These are phyloP conservation scores for Aspergillus fumigatiaffinis DNA, from an alignment of 2,329 filamentous ascomycete species.

Conservation along the genomic window DNA sequence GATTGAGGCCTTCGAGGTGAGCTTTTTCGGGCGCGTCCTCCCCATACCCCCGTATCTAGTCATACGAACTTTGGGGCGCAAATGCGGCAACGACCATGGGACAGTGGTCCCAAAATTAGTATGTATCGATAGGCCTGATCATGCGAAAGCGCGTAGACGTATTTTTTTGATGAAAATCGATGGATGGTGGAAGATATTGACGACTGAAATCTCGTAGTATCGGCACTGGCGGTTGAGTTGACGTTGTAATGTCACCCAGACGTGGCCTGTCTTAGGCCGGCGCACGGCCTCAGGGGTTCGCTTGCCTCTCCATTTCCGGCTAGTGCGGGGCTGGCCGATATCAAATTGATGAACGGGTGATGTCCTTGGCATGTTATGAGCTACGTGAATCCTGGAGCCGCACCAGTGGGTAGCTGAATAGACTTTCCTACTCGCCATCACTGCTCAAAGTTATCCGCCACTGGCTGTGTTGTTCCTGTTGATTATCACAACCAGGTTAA, in stretches of 20 bases:
- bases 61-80: constrained; percentile 40
- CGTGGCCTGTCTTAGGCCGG: constrained; percentile 39
- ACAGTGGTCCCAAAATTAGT: constrained; percentile 59
- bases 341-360: constrained; percentile 31
- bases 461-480: not conserved
- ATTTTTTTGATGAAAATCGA: constrained; percentile 54
- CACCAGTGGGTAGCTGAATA: not conserved
- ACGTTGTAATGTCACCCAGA: constrained; percentile 41
- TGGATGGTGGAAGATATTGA: constrained; percentile 44
- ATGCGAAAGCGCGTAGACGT: constrained; percentile 51
- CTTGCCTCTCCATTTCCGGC: constrained; percentile 36
- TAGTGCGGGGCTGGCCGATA: constrained; percentile 43
- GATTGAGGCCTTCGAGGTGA: constrained; percentile 84
- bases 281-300: constrained; percentile 43
- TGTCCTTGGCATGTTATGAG: constrained; percentile 12
- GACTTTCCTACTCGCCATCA: not conserved
- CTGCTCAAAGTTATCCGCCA: not conserved
- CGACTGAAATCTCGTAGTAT: constrained; percentile 29
- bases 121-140: constrained; percentile 58
- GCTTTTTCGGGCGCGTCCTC: constrained; percentile 60
- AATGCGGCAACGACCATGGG: constrained; percentile 37
- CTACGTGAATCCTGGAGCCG: not conserved
- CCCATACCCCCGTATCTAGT: constrained; percentile 45
- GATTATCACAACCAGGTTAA: not conserved
- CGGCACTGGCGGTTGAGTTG: constrained; percentile 40